Base-by-base conservation (phyloP, 129 eudicot species). In the carrot (Daucus carota) region DNA sequence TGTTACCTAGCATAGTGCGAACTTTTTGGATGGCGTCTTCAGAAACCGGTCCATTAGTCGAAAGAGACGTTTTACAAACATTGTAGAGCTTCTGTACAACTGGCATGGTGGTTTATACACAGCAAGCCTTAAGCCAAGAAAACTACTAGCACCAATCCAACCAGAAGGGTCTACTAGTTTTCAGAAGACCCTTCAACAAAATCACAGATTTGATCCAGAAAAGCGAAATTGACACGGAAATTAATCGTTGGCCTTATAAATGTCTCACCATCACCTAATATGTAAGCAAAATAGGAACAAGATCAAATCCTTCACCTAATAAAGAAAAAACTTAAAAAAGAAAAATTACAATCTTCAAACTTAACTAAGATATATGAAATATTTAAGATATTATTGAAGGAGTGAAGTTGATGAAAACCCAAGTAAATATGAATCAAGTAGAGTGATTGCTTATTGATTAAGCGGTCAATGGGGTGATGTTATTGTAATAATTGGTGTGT, bases 41-140 rank as follows among this genome's bases (percentile, higher is more conserved):
- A 5, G 98, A 93, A 11, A 78, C 60, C 2, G 98, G 97, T 65
- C 97, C 98, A 79, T 84, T 90, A 22, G 97, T 86, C 31, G 93
- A 79, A 71, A 93, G 89, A 13, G 98, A 87, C 16, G 81, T 96
- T 84, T 90, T 91, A 85, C 97, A 93, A 13, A 91, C 85, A 68
- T 93, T 93, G 74, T 87, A 93, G 46, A 93, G 92, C 88, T 91
- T 93, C 78, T 93, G 96, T 68, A 93, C 83, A 79, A 87, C 92
- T 83, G 97, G 98, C 98, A 93, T 91, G 84, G 75, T 84, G 84
- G 74, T 73, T 44, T 67, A 77, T 67, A 43, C 15, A 69, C 72
- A 73, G 52, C 65, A 16, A 68, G 75, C 73, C 84, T 41, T 17
- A 63, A 79, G 72, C 75, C 76, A 72, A 66, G 26, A 44, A 75